Conservation (phyloP, 371 early-diverging fungal species). For the Mortierella polycephala region DNA sequence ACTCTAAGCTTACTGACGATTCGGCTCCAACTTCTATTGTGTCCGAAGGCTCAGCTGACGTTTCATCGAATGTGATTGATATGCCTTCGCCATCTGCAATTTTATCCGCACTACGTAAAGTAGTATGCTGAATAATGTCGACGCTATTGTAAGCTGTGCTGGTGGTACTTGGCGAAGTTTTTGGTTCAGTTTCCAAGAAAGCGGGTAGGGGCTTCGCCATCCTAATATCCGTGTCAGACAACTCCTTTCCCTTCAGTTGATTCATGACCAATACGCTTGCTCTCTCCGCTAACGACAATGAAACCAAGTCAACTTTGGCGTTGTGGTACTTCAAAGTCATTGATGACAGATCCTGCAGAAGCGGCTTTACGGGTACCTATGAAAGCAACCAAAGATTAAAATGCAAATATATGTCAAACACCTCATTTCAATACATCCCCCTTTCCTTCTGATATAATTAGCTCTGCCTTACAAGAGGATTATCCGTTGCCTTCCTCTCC, state of each 20-base stretch:
- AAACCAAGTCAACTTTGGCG: slow-evolving; percentile 20
- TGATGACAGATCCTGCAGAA: slow-evolving; percentile 8
- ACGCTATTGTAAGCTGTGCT: no score
- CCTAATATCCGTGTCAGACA: slow-evolving; percentile 9
- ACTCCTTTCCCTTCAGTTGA: slow-evolving; percentile 2
- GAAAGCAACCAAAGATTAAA: neutral
- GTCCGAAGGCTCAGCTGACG: neutral
- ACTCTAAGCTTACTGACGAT: neutral
- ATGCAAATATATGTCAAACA: neutral
- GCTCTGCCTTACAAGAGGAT: slow-evolving; percentile 12
- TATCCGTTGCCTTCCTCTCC: slow-evolving; percentile 15
- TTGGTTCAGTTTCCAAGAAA: neutral
- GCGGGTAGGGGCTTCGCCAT: slow-evolving; percentile 14
- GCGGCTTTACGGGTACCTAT: slow-evolving; percentile 17
- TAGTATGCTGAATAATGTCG: no score
- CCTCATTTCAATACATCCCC: neutral
- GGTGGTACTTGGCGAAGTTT: neutral
- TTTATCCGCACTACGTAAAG: no score
- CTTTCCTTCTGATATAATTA: no score
- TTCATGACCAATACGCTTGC: slow-evolving; percentile 31
- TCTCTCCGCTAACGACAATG: slow-evolving; percentile 15
- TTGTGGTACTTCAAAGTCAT: slow-evolving; percentile 11
- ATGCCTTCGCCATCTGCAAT: no score
- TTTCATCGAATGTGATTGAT: neutral
- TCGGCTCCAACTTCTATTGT: neutral